These are phyloP conservation scores for Stentor coeruleus DNA, from an alignment of 73 alveolate species.

Conservation along the genomic window DNA sequence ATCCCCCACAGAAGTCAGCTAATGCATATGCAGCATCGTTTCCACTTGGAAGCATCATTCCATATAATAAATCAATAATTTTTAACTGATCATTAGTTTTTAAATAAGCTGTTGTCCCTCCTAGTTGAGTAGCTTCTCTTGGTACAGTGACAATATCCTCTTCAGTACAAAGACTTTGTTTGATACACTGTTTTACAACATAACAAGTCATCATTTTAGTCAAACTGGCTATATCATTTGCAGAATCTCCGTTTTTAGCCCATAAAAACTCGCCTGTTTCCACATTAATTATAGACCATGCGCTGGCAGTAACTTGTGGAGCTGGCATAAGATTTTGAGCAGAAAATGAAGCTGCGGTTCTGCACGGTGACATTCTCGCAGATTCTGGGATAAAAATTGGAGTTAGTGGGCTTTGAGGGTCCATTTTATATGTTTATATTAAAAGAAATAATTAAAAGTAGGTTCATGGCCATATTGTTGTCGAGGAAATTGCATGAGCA, in stretches of 20 bases:
- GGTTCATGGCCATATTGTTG: too few species aligned
- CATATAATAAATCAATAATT: slow-evolving; percentile 74
- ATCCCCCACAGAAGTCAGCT: slow-evolving; percentile 46
- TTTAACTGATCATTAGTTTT: slow-evolving; percentile 64
- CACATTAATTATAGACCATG: slow-evolving; percentile 67
- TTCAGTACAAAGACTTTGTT: slow-evolving; percentile 52
- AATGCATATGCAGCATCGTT: slow-evolving; percentile 54
- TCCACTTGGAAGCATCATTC: slow-evolving; percentile 73
- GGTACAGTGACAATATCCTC: slow-evolving; percentile 59
- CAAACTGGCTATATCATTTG: slow-evolving; percentile 73
- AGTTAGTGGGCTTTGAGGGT: too few species aligned
- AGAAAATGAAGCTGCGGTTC: too few species aligned
- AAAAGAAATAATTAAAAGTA: too few species aligned
- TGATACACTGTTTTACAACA: slow-evolving; percentile 49
- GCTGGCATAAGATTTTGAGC: too few species aligned
- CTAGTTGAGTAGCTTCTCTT: slow-evolving; percentile 56
- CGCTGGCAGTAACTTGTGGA: too few species aligned
- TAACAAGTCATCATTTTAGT: slow-evolving; percentile 81
- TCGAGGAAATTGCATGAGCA: too few species aligned
- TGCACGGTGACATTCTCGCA: too few species aligned
- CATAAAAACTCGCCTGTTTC: slow-evolving; percentile 57
- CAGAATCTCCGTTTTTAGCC: slow-evolving; percentile 54
- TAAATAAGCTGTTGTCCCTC: slow-evolving; percentile 80
- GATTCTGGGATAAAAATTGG: too few species aligned
- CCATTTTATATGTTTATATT: too few species aligned